phyloP scores from a whole-genome alignment of 495 filamentous ascomycete species.

The Xylaria acuta region DNA sequence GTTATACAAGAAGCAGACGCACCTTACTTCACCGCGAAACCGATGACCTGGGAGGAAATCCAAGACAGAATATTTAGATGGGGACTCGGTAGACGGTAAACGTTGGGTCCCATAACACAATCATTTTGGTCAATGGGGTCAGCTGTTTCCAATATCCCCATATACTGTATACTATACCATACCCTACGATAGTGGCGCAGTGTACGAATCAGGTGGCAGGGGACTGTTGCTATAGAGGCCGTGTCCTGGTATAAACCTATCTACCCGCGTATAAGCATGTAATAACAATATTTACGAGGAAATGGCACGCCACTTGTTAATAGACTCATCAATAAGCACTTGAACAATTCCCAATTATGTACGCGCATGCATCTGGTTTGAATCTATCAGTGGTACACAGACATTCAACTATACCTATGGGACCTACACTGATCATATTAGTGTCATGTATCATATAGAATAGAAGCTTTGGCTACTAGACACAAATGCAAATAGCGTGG shows the following conservation, averaged over 20 bases:
- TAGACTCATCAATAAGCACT: neutral
- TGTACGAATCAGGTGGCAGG: constrained; percentile 6
- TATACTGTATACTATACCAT: too few species aligned
- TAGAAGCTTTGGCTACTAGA: neutral
- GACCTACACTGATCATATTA: neutral
- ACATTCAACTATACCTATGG: neutral
- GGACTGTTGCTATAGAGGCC: constrained; percentile 8
- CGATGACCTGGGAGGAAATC: constrained; percentile 85
- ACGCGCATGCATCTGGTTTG: neutral
- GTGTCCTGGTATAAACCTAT: constrained; percentile 10
- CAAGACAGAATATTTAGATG: constrained; percentile 83
- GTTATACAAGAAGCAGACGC: constrained; percentile 83
- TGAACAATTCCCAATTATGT: neutral
- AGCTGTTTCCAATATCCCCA: neutral
- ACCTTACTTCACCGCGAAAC: constrained; percentile 56
- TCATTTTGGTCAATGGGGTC: constrained; percentile 4
- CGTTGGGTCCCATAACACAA: neutral
- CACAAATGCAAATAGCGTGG: neutral
- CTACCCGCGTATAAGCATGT: constrained; percentile 22
- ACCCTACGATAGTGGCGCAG: constrained; percentile 5
- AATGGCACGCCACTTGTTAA: constrained; percentile 21
- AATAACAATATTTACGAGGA: constrained; percentile 24
- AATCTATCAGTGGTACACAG: neutral
- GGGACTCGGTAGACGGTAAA: constrained; percentile 70
- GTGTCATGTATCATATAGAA: neutral